Evolutionary conservation across 208 protist genomes (phyloP).

Genomic region (Crithidia fasciculata): DNA sequence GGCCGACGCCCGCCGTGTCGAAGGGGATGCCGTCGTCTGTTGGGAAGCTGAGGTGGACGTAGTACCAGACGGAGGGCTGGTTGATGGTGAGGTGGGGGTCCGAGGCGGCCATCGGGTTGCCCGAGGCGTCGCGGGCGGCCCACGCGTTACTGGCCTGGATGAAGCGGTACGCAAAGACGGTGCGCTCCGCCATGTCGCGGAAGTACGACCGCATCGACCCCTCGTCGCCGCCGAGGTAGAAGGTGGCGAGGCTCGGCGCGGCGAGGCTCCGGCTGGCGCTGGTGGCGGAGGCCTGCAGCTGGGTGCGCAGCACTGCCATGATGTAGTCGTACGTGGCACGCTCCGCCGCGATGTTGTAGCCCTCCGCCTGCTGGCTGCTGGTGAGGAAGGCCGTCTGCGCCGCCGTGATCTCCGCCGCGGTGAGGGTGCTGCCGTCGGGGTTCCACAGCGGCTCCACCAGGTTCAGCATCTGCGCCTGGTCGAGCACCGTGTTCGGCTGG

Average conservation of each 20-base stretch:
- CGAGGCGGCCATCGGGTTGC: constrained; percentile 50
- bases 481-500: constrained; percentile 44
- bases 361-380: neutral
- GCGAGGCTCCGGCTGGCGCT: constrained; percentile 21
- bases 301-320: constrained; percentile 25
- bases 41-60: constrained; percentile 53
- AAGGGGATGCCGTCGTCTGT: constrained; percentile 33
- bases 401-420: neutral
- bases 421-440: constrained; percentile 1
- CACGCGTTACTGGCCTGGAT: constrained; percentile 66
- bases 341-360: constrained; percentile 25
- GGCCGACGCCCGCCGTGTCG: constrained; percentile 49
- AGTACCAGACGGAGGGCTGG: constrained; percentile 70
- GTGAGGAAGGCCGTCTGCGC: constrained; percentile 6
- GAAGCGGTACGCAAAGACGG: constrained; percentile 46
- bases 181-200: constrained; percentile 18
- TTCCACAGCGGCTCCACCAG: constrained; percentile 17
- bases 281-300: constrained; percentile 13
- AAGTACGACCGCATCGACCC: constrained; percentile 10
- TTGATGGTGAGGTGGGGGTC: constrained; percentile 67
- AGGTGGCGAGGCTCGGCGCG: neutral
- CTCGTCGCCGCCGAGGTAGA: constrained; percentile 8
- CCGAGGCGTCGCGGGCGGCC: constrained; percentile 40
- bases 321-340: constrained; percentile 39
- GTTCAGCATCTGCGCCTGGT: constrained; percentile 30